Evolutionary conservation across 495 filamentous ascomycete genomes (phyloP).

Genomic region (Cudoniella acicularis): DNA sequence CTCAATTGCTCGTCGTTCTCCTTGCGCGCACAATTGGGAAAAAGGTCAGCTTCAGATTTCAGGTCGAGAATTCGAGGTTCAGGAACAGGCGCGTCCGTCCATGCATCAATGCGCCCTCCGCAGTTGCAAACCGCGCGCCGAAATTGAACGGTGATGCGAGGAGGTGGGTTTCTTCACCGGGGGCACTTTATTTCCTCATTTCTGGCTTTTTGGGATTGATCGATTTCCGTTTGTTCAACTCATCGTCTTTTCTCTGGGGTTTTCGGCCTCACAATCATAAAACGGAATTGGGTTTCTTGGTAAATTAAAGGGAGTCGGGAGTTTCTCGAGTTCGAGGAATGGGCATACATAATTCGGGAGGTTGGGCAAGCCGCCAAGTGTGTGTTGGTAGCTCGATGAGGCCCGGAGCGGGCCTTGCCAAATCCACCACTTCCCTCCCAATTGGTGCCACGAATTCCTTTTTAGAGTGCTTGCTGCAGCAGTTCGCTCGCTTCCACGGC

Average conservation of each 20-base stretch:
- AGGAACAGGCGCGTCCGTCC: not conserved
- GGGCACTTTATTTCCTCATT: not conserved
- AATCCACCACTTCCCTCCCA: not conserved
- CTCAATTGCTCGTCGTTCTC: not conserved
- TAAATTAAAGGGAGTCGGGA: not conserved
- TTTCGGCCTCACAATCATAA: too few relatives aligned
- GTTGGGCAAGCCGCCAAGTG: too few relatives aligned
- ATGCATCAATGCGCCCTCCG: not conserved
- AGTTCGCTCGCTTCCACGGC: not conserved
- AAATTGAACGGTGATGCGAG: not conserved
- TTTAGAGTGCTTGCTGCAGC: not conserved
- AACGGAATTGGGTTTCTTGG: not conserved
- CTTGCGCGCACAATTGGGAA: not conserved
- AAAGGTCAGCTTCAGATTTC: not conserved
- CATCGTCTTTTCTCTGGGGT: too few relatives aligned
- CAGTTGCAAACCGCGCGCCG: not conserved
- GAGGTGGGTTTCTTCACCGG: not conserved
- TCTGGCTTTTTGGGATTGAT: too few relatives aligned
- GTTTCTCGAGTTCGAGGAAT: not conserved
- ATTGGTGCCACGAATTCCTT: not conserved
- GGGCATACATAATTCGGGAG: not conserved
- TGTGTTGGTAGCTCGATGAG: too few relatives aligned
- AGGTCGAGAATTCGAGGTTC: not conserved
- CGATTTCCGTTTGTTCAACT: too few relatives aligned
- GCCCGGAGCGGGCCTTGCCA: not conserved